A percentile compares a stretch with the other conserved stretches of the same genome.
Conservation (phyloP, 345 rosid genomes). For the Eucalyptus cloeziana region DNA sequence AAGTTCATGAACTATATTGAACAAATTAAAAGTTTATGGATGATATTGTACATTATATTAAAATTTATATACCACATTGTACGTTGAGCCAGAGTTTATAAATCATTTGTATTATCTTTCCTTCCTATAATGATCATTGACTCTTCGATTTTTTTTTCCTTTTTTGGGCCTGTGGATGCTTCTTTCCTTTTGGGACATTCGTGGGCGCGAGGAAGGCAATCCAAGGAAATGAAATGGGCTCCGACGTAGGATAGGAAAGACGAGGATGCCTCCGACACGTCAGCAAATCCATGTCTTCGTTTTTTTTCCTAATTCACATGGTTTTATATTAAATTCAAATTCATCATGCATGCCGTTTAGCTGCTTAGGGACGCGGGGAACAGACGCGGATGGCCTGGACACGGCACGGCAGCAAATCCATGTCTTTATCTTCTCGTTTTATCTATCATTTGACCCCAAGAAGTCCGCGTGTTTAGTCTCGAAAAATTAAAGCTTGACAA, state of each 20-base stretch:
- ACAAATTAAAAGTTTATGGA: accelerated
- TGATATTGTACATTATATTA: too few relatives aligned
- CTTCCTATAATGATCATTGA: background rate
- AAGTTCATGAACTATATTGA: accelerated
- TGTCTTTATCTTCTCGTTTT: background rate
- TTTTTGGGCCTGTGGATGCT: background rate
- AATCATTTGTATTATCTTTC: too few relatives aligned
- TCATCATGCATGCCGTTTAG: background rate
- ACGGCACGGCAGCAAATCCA: background rate
- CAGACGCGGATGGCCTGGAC: background rate
- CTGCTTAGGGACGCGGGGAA: background rate
- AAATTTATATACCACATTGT: background rate
- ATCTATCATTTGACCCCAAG: background rate
- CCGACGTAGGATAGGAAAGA: background rate
- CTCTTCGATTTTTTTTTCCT: background rate
- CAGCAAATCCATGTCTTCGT: background rate
- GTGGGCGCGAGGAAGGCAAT: background rate
- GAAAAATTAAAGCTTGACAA: background rate
- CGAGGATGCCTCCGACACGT: background rate
- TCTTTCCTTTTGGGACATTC: background rate
- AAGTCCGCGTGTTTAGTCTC: background rate
- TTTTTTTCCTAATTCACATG: background rate
- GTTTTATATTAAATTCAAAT: background rate
- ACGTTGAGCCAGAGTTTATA: too few relatives aligned
- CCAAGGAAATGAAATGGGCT: background rate